Evolutionary conservation across 1,284 basidiomycete genomes (phyloP).

Genomic region (Phellopilus nigrolimitatus): DNA sequence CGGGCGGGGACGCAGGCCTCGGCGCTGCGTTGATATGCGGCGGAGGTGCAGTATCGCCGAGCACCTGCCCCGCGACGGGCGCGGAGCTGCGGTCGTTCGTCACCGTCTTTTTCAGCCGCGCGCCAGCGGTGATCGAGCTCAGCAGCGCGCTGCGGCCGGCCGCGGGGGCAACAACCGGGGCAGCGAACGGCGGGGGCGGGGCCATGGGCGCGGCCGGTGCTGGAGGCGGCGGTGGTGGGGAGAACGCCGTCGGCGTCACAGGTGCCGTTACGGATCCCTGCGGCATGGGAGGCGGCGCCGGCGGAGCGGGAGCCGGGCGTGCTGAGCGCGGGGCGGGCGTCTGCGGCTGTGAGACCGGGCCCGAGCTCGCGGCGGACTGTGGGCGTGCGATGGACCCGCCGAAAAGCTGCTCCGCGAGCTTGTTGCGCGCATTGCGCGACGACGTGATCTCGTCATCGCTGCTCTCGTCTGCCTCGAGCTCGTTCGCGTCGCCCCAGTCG

Average conservation of each 20-base stretch:
- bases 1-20: constrained; percentile 38
- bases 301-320: constrained; percentile 31
- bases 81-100: constrained; percentile 84
- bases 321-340: constrained; percentile 37
- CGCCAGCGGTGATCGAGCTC: constrained; percentile 78
- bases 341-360: constrained; percentile 28
- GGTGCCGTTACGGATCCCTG: constrained; percentile 25
- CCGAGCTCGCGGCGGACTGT: constrained; percentile 35
- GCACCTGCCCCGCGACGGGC: constrained; percentile 65
- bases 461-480: constrained; percentile 68
- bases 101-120: constrained; percentile 68
- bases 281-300: constrained; percentile 32
- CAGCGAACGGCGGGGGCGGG: constrained; percentile 31
- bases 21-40: constrained; percentile 56
- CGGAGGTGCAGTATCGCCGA: constrained; percentile 76
- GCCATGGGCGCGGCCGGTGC: constrained; percentile 34
- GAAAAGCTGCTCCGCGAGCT: constrained; percentile 77
- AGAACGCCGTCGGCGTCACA: constrained; percentile 21
- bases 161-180: constrained; percentile 35
- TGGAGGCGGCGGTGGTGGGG: constrained; percentile 32
- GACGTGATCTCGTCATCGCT: constrained; percentile 75
- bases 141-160: constrained; percentile 70
- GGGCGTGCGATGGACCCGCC: constrained; percentile 57
- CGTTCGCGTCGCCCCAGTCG: constrained; percentile 83
- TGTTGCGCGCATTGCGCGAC: constrained; percentile 60